These are phyloP conservation scores for Pisolithus orientalis DNA, from an alignment of 768 basidiomycete species.

Conservation along the genomic window DNA sequence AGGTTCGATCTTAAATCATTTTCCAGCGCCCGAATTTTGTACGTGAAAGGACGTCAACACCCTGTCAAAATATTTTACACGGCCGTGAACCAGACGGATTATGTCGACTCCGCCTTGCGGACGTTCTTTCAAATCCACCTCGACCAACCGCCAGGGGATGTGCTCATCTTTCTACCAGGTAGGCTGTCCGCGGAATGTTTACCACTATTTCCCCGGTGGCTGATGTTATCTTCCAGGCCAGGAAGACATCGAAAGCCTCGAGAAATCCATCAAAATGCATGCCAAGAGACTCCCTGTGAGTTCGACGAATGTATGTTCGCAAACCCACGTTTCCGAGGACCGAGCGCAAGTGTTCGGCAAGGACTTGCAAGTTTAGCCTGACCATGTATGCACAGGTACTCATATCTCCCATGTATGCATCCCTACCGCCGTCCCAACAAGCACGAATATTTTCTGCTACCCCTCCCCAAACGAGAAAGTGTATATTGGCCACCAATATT, in stretches of 20 bases:
- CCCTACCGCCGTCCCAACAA: slow-evolving; percentile 74
- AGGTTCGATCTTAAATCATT: background rate
- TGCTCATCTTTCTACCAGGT: slow-evolving; percentile 93
- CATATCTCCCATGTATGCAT: slow-evolving; percentile 80
- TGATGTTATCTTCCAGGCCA: slow-evolving; percentile 51
- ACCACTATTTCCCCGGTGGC: background rate
- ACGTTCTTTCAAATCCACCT: slow-evolving; percentile 93
- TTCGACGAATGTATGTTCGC: slow-evolving; percentile 39
- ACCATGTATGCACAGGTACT: slow-evolving; percentile 45
- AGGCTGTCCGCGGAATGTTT: background rate
- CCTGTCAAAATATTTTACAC: slow-evolving; percentile 84
- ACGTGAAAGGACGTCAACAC: slow-evolving; percentile 90
- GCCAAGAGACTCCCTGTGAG: slow-evolving; percentile 63
- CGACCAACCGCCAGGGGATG: slow-evolving; percentile 74
- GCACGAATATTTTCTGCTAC: slow-evolving; percentile 67
- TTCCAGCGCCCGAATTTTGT: slow-evolving; percentile 76
- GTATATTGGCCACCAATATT: slow-evolving; percentile 95
- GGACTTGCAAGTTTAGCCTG: background rate
- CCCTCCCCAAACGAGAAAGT: slow-evolving; percentile 69
- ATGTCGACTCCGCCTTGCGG: slow-evolving; percentile 81
- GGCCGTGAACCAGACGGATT: slow-evolving; percentile 68
- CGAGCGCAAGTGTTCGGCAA: background rate
- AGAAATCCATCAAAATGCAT: slow-evolving; percentile 65
- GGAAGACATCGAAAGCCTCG: slow-evolving; percentile 90
- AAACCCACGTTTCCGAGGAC: background rate